Conservation (phyloP, 2,329 filamentous ascomycete genomes). For the Penicillium sp. region DNA sequence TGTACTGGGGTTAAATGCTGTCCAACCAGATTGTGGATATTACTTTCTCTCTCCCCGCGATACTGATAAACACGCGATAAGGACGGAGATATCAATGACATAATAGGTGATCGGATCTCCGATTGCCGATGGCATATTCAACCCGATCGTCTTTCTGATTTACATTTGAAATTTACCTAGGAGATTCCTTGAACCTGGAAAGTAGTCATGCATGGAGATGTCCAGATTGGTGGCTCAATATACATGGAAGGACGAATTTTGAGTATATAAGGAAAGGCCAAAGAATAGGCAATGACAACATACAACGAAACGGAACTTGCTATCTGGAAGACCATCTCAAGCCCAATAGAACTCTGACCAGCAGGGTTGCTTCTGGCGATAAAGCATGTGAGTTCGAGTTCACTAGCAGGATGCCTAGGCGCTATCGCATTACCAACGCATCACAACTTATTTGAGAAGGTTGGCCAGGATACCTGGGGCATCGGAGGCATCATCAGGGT, state of each 20-base stretch:
- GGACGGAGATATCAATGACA: conserved; percentile 1
- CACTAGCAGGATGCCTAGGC: neutral
- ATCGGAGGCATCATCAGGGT: conserved; percentile 43
- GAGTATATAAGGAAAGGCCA: neutral
- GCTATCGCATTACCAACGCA: neutral
- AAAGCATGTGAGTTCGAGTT: neutral
- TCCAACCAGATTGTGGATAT: conserved; percentile 11
- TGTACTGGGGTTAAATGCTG: neutral
- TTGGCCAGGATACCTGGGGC: conserved; percentile 19
- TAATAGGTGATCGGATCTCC: conserved; percentile 31
- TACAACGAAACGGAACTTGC: neutral
- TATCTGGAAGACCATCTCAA: neutral
- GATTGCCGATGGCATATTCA: neutral
- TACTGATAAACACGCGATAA: conserved; percentile 10
- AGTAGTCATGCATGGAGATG: neutral
- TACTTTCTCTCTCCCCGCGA: neutral
- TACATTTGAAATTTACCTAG: neutral
- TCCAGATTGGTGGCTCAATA: neutral
- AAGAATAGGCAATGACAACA: neutral
- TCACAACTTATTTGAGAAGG: conserved; percentile 10
- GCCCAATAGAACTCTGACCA: neutral
- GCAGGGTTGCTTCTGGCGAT: neutral
- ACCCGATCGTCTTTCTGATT: neutral
- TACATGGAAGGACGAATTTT: neutral
- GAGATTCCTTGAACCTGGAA: neutral